Conservation (phyloP, 441 rosid species). For the Breynia disticha region DNA sequence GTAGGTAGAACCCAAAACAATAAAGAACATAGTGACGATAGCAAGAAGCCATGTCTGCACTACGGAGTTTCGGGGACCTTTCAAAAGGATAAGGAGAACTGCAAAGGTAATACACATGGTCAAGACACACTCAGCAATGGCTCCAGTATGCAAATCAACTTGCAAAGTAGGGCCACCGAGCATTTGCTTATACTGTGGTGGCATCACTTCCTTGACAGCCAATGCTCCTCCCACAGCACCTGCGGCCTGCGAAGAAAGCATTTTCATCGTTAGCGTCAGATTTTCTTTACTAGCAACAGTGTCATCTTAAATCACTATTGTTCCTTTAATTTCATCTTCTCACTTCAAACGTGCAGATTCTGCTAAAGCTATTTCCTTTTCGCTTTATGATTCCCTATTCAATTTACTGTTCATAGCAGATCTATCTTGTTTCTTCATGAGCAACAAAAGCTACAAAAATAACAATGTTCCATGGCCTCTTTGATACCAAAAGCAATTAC, state of each 20-base stretch:
- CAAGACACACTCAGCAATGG: conserved; percentile 66
- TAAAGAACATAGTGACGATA: conserved; percentile 37
- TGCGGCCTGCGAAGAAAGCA: conserved; percentile 42
- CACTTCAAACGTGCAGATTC: background rate
- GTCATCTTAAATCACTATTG: too few species aligned
- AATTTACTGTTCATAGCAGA: background rate
- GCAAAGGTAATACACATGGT: conserved; percentile 54
- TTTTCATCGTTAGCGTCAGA: background rate
- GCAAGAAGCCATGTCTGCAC: conserved; percentile 56
- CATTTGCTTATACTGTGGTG: conserved; percentile 49
- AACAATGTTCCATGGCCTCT: too few species aligned
- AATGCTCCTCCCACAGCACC: conserved; percentile 77
- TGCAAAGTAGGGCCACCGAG: conserved; percentile 50
- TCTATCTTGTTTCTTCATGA: background rate
- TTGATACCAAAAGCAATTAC: too few species aligned
- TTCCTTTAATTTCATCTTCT: too few species aligned
- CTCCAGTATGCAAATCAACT: conserved; percentile 65
- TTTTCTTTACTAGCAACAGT: too few species aligned
- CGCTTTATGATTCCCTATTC: background rate
- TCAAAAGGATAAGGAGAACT: conserved; percentile 51
- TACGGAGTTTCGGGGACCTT: conserved; percentile 47
- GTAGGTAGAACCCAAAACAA: conserved; percentile 45
- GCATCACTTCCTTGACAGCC: conserved; percentile 64
- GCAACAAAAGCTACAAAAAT: background rate
- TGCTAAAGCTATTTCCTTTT: background rate